Conservation (phyloP, 2,329 filamentous ascomycete genomes). For the Talaromyces islandicus region DNA sequence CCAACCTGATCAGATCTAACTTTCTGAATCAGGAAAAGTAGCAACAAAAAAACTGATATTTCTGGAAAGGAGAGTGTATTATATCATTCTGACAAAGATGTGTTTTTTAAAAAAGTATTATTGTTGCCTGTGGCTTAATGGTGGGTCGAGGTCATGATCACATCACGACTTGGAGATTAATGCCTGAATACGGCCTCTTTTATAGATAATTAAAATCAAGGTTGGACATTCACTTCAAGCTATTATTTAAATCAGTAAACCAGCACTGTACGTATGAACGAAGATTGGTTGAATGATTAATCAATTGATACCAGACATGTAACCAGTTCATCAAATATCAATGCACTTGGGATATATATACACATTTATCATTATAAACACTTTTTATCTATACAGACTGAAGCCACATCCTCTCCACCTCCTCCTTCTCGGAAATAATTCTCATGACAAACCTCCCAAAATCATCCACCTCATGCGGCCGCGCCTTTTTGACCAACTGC, state of each 20-base stretch:
- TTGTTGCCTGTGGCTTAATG: background rate
- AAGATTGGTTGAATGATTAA: no score
- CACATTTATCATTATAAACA: background rate
- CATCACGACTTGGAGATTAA: background rate
- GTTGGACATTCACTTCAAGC: no score
- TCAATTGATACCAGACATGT: no score
- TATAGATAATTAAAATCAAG: no score
- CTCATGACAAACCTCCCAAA: conserved; percentile 9
- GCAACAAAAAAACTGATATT: background rate
- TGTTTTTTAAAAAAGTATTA: background rate
- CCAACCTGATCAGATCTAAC: background rate
- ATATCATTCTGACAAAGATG: background rate
- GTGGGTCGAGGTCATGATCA: background rate
- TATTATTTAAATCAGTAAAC: no score
- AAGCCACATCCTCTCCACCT: background rate
- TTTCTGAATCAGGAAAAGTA: background rate
- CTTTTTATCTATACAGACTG: background rate
- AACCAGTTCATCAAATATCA: no score
- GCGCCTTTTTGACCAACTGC: background rate
- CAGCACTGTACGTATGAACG: no score
- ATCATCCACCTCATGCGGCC: conserved; percentile 8
- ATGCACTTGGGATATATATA: no score
- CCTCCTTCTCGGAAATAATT: conserved; percentile 5
- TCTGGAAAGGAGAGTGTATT: background rate
- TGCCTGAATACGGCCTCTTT: no score